phyloP scores from a whole-genome alignment of 352 stramenopile species.

The Globisporangium cylindrosporum region DNA sequence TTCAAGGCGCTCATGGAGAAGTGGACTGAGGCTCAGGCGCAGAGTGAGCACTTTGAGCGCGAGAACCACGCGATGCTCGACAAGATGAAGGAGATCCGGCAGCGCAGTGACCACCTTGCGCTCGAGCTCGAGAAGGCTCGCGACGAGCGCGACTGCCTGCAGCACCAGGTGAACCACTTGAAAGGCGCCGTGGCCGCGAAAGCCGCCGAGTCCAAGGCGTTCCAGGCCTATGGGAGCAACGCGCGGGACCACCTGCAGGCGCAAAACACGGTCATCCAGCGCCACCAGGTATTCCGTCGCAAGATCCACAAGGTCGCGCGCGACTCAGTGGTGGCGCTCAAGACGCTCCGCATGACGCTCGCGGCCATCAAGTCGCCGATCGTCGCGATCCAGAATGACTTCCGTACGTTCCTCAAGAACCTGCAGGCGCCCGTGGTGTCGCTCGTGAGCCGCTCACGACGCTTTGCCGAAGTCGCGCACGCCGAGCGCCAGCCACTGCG shows the following conservation, averaged over 20 bases:
- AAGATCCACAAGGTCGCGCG: constrained; percentile 45
- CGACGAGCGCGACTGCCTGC: constrained; percentile 62
- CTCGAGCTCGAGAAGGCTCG: constrained; percentile 37
- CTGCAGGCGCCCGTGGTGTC: constrained; percentile 49
- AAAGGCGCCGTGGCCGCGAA: constrained; percentile 74
- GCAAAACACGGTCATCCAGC: constrained; percentile 52
- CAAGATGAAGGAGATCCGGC: constrained; percentile 47
- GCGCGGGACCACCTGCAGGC: constrained; percentile 58
- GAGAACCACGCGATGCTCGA: constrained; percentile 50
- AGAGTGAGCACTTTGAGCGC: constrained; percentile 53
- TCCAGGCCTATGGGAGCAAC: constrained; percentile 64
- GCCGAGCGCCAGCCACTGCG: constrained; percentile 55
- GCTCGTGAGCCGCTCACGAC: constrained; percentile 43
- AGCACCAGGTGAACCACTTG: constrained; percentile 66
- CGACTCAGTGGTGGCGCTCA: constrained; percentile 37
- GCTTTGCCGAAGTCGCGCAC: constrained; percentile 45
- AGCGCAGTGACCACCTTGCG: constrained; percentile 33
- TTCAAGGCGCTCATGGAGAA: constrained; percentile 73
- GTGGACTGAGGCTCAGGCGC: constrained; percentile 62
- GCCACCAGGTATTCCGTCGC: constrained; percentile 48
- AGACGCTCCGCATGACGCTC: constrained; percentile 37
- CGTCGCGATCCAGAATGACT: constrained; percentile 51
- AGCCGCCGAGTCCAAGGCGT: constrained; percentile 62
- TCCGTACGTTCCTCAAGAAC: constrained; percentile 42
- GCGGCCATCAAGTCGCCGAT: constrained; percentile 45